Percentiles rank a stretch among this genome's conserved stretches.
These are phyloP conservation scores for Solanum clarkiae DNA, from an alignment of 257 asterid genomes.

Conservation along the genomic window DNA sequence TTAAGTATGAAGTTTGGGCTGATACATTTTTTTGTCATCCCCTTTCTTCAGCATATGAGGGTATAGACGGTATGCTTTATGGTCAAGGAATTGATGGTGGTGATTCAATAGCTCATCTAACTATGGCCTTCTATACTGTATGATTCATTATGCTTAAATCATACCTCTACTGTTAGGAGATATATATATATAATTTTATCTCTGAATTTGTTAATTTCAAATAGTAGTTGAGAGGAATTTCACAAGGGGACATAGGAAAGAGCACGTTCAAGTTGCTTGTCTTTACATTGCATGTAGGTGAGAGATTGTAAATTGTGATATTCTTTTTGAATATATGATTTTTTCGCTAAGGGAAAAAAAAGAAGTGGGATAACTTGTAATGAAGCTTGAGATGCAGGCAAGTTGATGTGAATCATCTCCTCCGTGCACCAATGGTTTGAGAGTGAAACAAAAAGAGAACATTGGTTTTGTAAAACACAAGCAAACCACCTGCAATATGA, in stretches of 20 bases:
- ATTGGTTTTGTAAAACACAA: not conserved
- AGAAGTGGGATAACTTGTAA: no score
- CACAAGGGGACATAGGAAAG: constrained; percentile 88
- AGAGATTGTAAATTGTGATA: no score
- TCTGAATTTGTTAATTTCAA: constrained; percentile 19
- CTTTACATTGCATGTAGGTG: constrained; percentile 77
- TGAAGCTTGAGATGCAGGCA: not conserved
- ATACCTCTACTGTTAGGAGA: not conserved
- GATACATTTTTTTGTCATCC: not conserved
- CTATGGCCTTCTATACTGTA: constrained; percentile 41
- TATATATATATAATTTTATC: not conserved
- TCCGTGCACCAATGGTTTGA: not conserved
- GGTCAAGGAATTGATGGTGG: constrained; percentile 60
- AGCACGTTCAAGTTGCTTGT: constrained; percentile 77
- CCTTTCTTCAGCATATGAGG: constrained; percentile 33
- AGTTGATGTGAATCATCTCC: not conserved
- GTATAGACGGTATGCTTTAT: constrained; percentile 24
- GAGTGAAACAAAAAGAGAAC: not conserved
- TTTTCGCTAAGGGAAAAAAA: no score
- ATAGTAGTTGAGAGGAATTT: constrained; percentile 57
- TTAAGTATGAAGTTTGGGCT: not conserved
- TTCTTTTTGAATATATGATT: no score
- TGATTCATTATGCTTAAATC: not conserved
- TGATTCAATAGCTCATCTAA: constrained; percentile 37
- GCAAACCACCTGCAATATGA: not conserved